These are phyloP conservation scores for Pseudocercospora fijiensis DNA, from an alignment of 2,329 filamentous ascomycete genomes.

Conservation along the genomic window DNA sequence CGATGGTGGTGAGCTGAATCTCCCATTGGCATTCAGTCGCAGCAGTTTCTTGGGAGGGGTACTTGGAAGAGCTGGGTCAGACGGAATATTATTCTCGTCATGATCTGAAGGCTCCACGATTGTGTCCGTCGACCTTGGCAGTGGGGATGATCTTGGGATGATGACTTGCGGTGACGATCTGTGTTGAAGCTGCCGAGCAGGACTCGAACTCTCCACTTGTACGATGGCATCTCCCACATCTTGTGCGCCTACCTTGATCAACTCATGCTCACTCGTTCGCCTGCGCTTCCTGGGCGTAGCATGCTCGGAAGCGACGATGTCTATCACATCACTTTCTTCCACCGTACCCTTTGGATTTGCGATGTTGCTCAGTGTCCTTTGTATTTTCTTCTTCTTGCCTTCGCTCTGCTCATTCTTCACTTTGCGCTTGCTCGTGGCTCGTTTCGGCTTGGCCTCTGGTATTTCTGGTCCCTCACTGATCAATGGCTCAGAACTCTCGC, in stretches of 20 bases:
- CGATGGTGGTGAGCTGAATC: slow-evolving; percentile 45
- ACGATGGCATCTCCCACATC: neutral
- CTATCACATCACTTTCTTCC: slow-evolving; percentile 4
- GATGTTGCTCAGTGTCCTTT: slow-evolving; percentile 34
- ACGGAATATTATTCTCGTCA: neutral
- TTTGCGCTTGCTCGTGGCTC: slow-evolving; percentile 20
- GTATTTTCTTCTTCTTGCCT: slow-evolving; percentile 31
- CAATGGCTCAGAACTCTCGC: slow-evolving; percentile 1
- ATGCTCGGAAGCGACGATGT: slow-evolving; percentile 18
- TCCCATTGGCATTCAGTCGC: slow-evolving; percentile 47
- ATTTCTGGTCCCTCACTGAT: neutral
- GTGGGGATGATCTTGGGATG: slow-evolving; percentile 28
- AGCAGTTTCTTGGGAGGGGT: slow-evolving; percentile 41
- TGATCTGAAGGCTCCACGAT: neutral
- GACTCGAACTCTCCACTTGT: neutral
- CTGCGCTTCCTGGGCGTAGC: slow-evolving; percentile 40
- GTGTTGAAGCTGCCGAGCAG: neutral
- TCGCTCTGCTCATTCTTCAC: slow-evolving; percentile 18
- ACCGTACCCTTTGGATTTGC: slow-evolving; percentile 23
- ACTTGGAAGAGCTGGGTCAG: slow-evolving; percentile 12
- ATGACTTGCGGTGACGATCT: slow-evolving; percentile 23
- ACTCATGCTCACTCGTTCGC: slow-evolving; percentile 36
- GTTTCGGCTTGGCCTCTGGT: slow-evolving; percentile 18
- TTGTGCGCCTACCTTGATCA: slow-evolving; percentile 19
- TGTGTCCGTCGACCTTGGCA: slow-evolving; percentile 1